Evolutionary conservation across 352 stramenopile genomes (phyloP).

Genomic region (Phytophthora sp.): DNA sequence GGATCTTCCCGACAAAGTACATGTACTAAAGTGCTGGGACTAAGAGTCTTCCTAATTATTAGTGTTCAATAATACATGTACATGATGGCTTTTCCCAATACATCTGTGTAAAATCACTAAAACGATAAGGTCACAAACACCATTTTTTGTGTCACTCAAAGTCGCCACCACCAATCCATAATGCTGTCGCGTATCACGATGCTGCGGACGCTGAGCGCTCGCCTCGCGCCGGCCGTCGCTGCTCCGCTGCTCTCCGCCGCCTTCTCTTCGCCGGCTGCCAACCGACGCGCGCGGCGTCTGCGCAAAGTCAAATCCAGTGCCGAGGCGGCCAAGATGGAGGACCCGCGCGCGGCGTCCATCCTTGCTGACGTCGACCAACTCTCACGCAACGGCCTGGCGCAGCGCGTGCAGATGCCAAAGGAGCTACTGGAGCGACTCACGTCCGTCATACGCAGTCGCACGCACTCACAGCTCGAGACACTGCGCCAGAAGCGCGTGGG

Average conservation of each 20-base stretch:
- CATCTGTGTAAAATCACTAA: no score
- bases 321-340: background rate
- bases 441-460: conserved; percentile 66
- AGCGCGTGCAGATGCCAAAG: conserved; percentile 77
- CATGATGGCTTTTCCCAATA: no score
- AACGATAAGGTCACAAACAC: background rate
- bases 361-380: conserved; percentile 67
- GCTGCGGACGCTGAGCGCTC: conserved; percentile 14
- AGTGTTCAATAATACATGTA: no score
- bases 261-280: conserved; percentile 41
- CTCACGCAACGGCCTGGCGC: conserved; percentile 65
- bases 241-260: conserved; percentile 12
- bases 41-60: no score
- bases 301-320: conserved; percentile 40
- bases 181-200: conserved; percentile 17
- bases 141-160: background rate
- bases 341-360: conserved; percentile 31
- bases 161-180: conserved; percentile 14
- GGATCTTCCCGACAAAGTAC: no score
- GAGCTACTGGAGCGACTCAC: conserved; percentile 66
- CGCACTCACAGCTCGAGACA: conserved; percentile 79
- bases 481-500: conserved; percentile 64
- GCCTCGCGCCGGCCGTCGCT: background rate
- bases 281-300: conserved; percentile 52
- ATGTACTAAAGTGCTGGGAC: no score